phyloP scores from a whole-genome alignment of 139 green algal genomes.

The Haematococcus lacustris region DNA sequence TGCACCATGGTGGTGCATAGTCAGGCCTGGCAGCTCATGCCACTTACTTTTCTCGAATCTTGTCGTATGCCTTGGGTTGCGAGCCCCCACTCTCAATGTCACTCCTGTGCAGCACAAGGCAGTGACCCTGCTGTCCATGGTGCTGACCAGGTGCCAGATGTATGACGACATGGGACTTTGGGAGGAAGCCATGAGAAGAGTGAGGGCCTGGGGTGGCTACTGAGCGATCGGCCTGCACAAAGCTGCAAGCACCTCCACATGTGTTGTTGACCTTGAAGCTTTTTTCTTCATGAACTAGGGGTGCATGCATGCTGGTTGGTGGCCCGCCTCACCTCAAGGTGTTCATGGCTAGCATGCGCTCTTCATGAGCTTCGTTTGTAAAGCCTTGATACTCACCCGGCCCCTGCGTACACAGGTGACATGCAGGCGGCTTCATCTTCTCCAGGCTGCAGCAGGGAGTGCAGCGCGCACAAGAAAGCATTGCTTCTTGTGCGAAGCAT shows the following conservation, averaged over 20 bases:
- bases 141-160: not conserved
- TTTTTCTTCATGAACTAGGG: not conserved
- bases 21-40: not conserved
- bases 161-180: not conserved
- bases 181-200: not conserved
- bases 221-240: not conserved
- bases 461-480: no score
- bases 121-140: not conserved
- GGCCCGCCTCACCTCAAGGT: no score
- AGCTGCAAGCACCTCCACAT: not conserved
- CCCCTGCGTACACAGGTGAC: no score
- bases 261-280: not conserved
- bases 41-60: conserved; percentile 25
- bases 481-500: no score
- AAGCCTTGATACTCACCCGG: no score
- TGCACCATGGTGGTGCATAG: not conserved
- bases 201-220: not conserved
- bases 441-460: no score
- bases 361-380: no score
- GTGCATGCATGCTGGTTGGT: no score
- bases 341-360: no score
- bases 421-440: no score
- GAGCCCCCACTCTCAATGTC: conserved; percentile 3
- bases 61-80: conserved; percentile 23
- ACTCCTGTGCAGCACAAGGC: not conserved